Conservation (phyloP, 768 basidiomycete species). For the Tricholoma terreum region DNA sequence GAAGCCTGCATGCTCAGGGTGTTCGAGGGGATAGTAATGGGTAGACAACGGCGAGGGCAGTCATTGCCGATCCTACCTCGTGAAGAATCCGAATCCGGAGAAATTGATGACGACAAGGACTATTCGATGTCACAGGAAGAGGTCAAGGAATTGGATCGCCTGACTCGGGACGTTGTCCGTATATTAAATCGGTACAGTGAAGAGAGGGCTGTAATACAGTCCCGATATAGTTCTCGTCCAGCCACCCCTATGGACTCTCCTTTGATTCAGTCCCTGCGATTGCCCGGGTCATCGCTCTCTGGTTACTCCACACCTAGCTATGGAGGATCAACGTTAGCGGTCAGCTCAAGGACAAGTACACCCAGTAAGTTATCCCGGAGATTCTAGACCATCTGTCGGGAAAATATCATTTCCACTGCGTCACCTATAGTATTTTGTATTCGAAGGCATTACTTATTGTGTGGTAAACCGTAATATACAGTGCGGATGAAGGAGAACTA, state of each 20-base stretch:
- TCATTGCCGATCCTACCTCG: conserved; percentile 35
- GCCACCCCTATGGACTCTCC: conserved; percentile 63
- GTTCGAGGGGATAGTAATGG: conserved; percentile 76
- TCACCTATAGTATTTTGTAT: background rate
- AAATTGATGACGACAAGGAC: conserved; percentile 50
- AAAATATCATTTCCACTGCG: no score
- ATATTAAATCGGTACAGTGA: conserved; percentile 71
- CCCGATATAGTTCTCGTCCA: conserved; percentile 60
- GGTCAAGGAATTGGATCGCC: conserved; percentile 67
- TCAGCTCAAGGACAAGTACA: conserved; percentile 60
- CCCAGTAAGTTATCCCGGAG: conserved; percentile 53
- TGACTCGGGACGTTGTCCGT: conserved; percentile 71
- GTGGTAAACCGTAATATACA: no score
- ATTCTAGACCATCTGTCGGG: conserved; percentile 17
- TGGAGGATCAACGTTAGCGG: conserved; percentile 36
- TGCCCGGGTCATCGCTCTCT: conserved; percentile 39
- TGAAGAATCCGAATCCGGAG: conserved; percentile 55
- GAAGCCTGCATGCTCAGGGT: conserved; percentile 86
- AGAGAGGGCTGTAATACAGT: conserved; percentile 57
- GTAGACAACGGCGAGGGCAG: conserved; percentile 32
- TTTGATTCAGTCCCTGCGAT: conserved; percentile 32
- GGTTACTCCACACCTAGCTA: conserved; percentile 58
- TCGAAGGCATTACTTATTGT: no score
- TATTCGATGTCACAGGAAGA: conserved; percentile 64
- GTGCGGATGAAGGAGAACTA: no score